Conservation (phyloP, 2,329 filamentous ascomycete species). For the Phaeophleospora eucalypticola region DNA sequence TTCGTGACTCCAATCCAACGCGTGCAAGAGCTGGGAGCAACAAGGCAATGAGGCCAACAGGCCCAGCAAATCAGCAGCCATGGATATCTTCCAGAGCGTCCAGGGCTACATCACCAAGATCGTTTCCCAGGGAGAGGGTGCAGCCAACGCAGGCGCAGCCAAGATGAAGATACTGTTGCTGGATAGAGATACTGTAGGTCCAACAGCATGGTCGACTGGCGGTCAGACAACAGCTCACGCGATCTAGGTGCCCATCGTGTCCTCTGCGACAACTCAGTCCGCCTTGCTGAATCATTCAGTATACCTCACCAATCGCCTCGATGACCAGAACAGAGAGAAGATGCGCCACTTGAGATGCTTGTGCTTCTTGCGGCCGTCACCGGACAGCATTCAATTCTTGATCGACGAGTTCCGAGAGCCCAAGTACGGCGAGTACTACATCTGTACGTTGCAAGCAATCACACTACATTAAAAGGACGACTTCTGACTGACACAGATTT, state of each 20-base stretch:
- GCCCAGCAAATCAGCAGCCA: conserved; percentile 36
- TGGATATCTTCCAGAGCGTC: conserved; percentile 93
- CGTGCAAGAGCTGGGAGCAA: neutral
- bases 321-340: conserved; percentile 86
- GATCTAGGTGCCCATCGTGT: conserved; percentile 74
- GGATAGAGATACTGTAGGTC: conserved; percentile 78
- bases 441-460: conserved; percentile 51
- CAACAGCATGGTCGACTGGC: neutral
- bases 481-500: conserved; percentile 58
- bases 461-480: conserved; percentile 16
- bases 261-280: conserved; percentile 92
- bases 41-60: neutral
- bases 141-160: conserved; percentile 56
- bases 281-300: conserved; percentile 92
- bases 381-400: conserved; percentile 86
- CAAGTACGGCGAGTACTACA: conserved; percentile 94
- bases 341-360: conserved; percentile 95
- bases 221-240: conserved; percentile 12
- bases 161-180: conserved; percentile 99
- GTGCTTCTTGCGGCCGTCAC: conserved; percentile 86
- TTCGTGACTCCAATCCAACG: neutral
- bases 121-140: conserved; percentile 71
- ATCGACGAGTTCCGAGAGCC: conserved; percentile 95
- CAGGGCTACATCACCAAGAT: conserved; percentile 96
- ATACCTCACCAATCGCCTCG: conserved; percentile 93